phyloP scores from a whole-genome alignment of 371 early-diverging fungal species.

The Mortierella sp. region DNA sequence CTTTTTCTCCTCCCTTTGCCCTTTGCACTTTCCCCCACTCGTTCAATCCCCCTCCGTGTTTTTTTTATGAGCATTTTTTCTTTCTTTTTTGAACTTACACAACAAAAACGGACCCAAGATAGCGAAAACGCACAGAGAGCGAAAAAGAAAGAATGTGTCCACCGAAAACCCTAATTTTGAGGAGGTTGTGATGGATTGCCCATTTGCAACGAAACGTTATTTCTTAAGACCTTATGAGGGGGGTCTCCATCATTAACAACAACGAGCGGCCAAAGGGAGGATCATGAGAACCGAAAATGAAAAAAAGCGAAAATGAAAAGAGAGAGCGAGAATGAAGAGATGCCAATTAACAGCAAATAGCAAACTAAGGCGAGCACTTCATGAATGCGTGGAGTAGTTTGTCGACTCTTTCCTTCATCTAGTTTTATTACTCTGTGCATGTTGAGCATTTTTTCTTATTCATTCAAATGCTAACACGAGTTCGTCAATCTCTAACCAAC shows the following conservation, averaged over 20 bases:
- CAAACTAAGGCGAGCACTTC: background rate
- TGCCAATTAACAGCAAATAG: background rate
- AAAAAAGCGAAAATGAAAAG: background rate
- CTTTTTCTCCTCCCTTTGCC: background rate
- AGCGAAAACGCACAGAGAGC: background rate
- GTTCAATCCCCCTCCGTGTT: background rate
- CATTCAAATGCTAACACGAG: background rate
- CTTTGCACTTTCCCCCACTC: background rate
- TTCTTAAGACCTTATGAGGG: too few relatives aligned
- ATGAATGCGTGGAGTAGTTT: too few relatives aligned
- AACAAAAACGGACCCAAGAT: background rate
- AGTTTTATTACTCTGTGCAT: background rate
- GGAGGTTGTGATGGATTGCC: too few relatives aligned
- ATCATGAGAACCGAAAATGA: background rate
- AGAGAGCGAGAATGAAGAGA: background rate
- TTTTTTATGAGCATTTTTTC: background rate
- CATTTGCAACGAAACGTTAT: too few relatives aligned
- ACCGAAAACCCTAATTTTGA: too few relatives aligned
- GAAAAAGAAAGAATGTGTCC: background rate
- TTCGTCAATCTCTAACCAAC: background rate
- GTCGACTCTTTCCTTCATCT: background rate
- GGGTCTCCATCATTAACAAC: too few relatives aligned
- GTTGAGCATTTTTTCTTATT: background rate
- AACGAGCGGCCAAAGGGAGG: too few relatives aligned
- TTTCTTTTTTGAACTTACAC: background rate